phyloP scores from a whole-genome alignment of 805 yeast species.

The Zygosaccharomyces lentus region DNA sequence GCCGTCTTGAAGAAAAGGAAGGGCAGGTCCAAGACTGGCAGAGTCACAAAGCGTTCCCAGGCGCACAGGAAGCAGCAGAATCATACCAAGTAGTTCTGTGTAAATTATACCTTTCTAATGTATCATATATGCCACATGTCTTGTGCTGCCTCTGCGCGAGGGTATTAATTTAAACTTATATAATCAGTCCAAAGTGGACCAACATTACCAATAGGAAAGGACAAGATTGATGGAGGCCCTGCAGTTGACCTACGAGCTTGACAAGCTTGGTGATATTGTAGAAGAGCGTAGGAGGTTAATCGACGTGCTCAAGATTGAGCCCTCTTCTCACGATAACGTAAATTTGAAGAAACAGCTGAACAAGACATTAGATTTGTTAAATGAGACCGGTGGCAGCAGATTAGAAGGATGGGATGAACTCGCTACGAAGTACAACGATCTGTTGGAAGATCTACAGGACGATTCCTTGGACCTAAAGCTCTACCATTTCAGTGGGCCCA shows the following conservation, averaged over 20 bases:
- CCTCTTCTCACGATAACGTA: constrained; percentile 27
- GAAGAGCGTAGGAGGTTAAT: constrained; percentile 31
- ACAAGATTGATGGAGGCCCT: constrained; percentile 19
- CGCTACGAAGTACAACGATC: constrained; percentile 15
- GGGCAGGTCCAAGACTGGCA: constrained; percentile 44
- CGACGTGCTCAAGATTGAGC: constrained; percentile 18
- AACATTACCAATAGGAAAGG: background rate
- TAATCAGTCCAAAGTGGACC: background rate
- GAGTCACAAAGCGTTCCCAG: constrained; percentile 43
- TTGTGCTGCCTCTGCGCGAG: background rate
- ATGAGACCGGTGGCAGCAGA: constrained; percentile 10
- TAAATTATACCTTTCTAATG: background rate
- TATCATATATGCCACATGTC: background rate
- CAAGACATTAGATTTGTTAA: constrained; percentile 15
- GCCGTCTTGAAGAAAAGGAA: constrained; percentile 58
- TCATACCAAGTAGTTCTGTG: background rate
- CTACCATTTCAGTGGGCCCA: constrained; percentile 12
- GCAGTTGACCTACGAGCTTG: constrained; percentile 27
- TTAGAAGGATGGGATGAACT: constrained; percentile 6
- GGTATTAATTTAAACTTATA: background rate
- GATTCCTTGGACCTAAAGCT: constrained; percentile 14
- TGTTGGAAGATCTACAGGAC: constrained; percentile 17
- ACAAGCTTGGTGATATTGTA: constrained; percentile 25
- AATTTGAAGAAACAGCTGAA: constrained; percentile 23
- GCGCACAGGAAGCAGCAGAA: constrained; percentile 35